These are phyloP conservation scores for Monosporascus sp. DNA, from an alignment of 2,329 filamentous ascomycete genomes.

Conservation along the genomic window DNA sequence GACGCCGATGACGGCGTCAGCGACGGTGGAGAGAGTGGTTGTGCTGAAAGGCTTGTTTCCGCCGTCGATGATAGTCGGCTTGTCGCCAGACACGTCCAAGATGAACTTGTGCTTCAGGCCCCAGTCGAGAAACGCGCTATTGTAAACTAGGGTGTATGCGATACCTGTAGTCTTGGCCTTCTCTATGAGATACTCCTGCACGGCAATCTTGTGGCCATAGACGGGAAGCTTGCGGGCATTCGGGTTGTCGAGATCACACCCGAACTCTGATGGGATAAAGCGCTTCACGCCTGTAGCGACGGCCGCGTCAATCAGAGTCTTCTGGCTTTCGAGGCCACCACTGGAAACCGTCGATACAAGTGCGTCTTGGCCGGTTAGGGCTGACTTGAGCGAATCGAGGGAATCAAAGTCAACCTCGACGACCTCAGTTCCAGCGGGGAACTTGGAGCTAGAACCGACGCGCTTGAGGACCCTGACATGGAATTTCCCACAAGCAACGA, in stretches of 20 bases:
- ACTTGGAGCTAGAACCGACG: constrained; percentile 29
- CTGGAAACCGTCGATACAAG: constrained; percentile 43
- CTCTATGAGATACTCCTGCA: constrained; percentile 13
- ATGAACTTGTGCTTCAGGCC: constrained; percentile 10
- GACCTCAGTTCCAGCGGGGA: constrained; percentile 34
- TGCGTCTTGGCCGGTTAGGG: constrained; percentile 52
- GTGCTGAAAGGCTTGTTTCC: constrained; percentile 40
- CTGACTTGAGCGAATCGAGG: constrained; percentile 40
- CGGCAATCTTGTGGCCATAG: constrained; percentile 12
- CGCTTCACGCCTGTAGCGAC: constrained; percentile 54
- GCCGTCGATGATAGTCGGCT: constrained; percentile 41
- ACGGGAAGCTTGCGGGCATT: constrained; percentile 10
- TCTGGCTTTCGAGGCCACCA: constrained; percentile 33
- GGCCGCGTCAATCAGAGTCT: constrained; percentile 51
- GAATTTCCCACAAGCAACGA: constrained; percentile 35
- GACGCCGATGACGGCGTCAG: constrained; percentile 40
- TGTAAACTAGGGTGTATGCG: constrained; percentile 30
- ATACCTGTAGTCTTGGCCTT: constrained; percentile 12
- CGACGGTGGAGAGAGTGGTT: constrained; percentile 41
- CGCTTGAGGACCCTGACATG: constrained; percentile 52
- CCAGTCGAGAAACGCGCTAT: constrained; percentile 31
- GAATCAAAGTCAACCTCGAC: constrained; percentile 43
- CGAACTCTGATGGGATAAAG: constrained; percentile 57
- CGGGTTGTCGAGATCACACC: constrained; percentile 26
- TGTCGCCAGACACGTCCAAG: constrained; percentile 11